Percentiles rank a stretch among this genome's conserved stretches.
Conservation (phyloP, 1,139 yeast species). For the Hansenula lynferdii region DNA sequence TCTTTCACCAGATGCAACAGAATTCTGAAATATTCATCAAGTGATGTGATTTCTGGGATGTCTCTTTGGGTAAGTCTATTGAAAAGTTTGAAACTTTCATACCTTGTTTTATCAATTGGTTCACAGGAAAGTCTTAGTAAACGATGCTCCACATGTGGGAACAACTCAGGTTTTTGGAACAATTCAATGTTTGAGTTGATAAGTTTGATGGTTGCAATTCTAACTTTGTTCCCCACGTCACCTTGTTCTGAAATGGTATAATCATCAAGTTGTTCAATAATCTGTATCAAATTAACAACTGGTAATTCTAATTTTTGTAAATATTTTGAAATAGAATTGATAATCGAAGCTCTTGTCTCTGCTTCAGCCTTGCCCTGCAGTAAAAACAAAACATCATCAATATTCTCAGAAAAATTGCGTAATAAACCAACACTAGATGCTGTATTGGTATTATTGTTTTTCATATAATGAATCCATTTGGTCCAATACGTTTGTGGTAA, state of each 20-base stretch:
- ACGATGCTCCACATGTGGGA: slow-evolving; percentile 23
- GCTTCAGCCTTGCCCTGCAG: slow-evolving; percentile 12
- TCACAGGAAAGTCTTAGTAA: slow-evolving; percentile 56
- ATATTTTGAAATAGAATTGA: slow-evolving; percentile 13
- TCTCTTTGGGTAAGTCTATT: slow-evolving; percentile 8
- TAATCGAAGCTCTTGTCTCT: slow-evolving; percentile 12
- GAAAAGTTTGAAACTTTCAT: slow-evolving; percentile 24
- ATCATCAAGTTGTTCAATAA: slow-evolving; percentile 44
- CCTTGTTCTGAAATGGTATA: slow-evolving; percentile 68
- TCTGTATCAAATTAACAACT: background rate
- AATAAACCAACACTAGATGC: slow-evolving; percentile 14
- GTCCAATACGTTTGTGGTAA: slow-evolving; percentile 6
- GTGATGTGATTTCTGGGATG: background rate
- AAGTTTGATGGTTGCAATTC: slow-evolving; percentile 44
- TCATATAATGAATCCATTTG: slow-evolving; percentile 20
- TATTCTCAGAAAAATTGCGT: slow-evolving; percentile 5
- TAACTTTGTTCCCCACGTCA: slow-evolving; percentile 73
- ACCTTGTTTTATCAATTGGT: slow-evolving; percentile 37
- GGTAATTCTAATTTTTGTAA: slow-evolving; percentile 3
- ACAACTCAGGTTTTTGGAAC: slow-evolving; percentile 15
- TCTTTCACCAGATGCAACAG: slow-evolving; percentile 15
- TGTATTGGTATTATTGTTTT: slow-evolving; percentile 15
- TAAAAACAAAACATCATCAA: slow-evolving; percentile 10
- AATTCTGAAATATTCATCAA: slow-evolving; percentile 11
- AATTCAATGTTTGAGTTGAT: slow-evolving; percentile 27